These are phyloP conservation scores for Psilocybe cyanescens DNA, from an alignment of 768 basidiomycete species.

Conservation along the genomic window DNA sequence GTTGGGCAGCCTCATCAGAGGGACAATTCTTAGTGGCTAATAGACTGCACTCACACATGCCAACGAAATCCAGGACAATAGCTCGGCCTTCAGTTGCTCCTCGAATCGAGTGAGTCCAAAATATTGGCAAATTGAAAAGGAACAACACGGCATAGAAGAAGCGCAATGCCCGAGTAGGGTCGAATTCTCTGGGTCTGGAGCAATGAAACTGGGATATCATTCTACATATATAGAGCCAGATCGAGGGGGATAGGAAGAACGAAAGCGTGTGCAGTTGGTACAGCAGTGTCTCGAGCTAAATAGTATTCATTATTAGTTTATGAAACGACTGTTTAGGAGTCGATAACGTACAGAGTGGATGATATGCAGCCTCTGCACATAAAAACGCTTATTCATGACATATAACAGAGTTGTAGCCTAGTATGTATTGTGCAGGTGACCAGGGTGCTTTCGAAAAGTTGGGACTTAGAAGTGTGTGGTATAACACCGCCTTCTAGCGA, in stretches of 20 bases:
- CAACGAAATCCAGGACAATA: slow-evolving; percentile 79
- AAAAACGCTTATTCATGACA: slow-evolving; percentile 64
- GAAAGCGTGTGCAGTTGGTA: slow-evolving; percentile 78
- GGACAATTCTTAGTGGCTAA: neutral
- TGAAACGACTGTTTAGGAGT: neutral
- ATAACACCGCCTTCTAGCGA: neutral
- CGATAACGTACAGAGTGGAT: slow-evolving; percentile 59
- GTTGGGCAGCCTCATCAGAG: neutral
- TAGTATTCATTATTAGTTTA: slow-evolving; percentile 5
- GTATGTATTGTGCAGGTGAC: neutral
- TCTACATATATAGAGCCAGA: slow-evolving; percentile 59
- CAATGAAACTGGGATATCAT: slow-evolving; percentile 66
- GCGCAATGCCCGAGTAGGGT: slow-evolving; percentile 65
- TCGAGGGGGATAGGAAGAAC: slow-evolving; percentile 75
- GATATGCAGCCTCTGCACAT: slow-evolving; percentile 74
- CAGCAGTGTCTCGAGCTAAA: slow-evolving; percentile 69
- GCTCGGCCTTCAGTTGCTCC: slow-evolving; percentile 60
- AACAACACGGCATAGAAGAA: slow-evolving; percentile 66
- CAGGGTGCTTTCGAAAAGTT: neutral
- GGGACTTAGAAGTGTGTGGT: neutral
- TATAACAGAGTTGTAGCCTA: slow-evolving; percentile 23
- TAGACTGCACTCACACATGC: slow-evolving; percentile 57
- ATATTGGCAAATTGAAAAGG: slow-evolving; percentile 57
- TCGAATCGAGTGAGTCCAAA: slow-evolving; percentile 64
- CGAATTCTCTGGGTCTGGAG: slow-evolving; percentile 68